Base-by-base conservation (phyloP, 352 stramenopile species). In the Phytophthora fragariaefolia region DNA sequence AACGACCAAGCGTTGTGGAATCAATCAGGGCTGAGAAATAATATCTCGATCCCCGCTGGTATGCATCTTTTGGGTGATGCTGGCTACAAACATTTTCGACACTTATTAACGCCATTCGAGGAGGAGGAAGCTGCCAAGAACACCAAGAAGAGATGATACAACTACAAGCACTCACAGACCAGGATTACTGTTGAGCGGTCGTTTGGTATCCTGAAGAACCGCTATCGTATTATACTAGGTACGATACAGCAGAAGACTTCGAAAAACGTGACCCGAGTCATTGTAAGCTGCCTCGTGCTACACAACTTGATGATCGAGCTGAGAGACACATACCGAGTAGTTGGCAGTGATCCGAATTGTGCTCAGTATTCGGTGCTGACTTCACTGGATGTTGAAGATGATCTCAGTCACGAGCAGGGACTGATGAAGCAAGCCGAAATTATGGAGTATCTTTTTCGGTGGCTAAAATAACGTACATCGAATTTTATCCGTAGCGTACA, bases 1-100 rank as follows among this genome's bases (percentile, higher is more conserved):
- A 62, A 54, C 17, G 55, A 53, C 13, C 55, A 62, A 36, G n/a
- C 45, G 13, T 18, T 54, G 28, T 62, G 54, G 43, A 62, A 54
- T 47, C 42, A 52, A 20, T 62, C 54, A 1, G 42, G 40, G 26
- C 18, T 61, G 27, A 40, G 54, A 2, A 61, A 61, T 27, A 61
- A 46, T 18, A 18, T 26, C 6, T 52, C 15, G 2, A 42, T 61
- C 23, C 40, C 40, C 17, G 28, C 15, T 18, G 40, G 53, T 30
- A 52, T 52, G 17, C 53, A 61, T 52, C 26, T 52, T 12, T 26
- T 61, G 2, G 17, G 53, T 20, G 53, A 61, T 61, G 40, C 38
- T 17, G 53, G 53, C 2, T 61, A 61, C 40, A 61, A 61, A 12
- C 52, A 27, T 23, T 61, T 61, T 23, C 42, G 53, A 12, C 53